Percentiles rank a stretch among this genome's conserved stretches.
phyloP scores from a whole-genome alignment of 345 rosid genomes.

The Salix arbutifolia region DNA sequence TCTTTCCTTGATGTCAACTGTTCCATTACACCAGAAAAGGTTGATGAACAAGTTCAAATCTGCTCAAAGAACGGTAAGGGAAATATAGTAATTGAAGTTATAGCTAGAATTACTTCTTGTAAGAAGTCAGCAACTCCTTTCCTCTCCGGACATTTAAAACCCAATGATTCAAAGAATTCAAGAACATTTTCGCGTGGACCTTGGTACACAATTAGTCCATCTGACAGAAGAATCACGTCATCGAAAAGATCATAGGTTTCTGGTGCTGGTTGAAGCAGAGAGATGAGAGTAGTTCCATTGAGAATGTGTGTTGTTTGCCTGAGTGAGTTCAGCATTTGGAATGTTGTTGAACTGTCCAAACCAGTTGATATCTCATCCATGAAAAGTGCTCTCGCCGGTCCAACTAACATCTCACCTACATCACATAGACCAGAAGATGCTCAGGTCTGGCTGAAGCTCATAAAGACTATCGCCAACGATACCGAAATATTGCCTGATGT shows the following conservation, averaged over 20 bases:
- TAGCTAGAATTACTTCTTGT: constrained; percentile 51
- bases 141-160: constrained; percentile 73
- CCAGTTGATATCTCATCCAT: constrained; percentile 93
- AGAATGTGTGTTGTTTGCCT: constrained; percentile 54
- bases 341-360: constrained; percentile 77
- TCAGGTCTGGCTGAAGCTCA: background rate
- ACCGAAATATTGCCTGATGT: too few species aligned
- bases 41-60: background rate
- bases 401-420: constrained; percentile 75
- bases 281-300: constrained; percentile 65
- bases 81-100: background rate
- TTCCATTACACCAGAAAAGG: constrained; percentile 10
- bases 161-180: constrained; percentile 58
- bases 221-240: constrained; percentile 69
- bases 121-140: constrained; percentile 84
- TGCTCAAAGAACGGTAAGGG: background rate
- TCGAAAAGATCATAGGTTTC: constrained; percentile 75
- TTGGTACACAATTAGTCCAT: constrained; percentile 73
- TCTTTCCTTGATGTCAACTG: constrained; percentile 72
- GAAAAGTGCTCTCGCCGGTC: constrained; percentile 70
- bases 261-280: constrained; percentile 83
- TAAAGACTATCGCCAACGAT: background rate
- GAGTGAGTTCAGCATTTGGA: constrained; percentile 69
- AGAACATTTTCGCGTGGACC: constrained; percentile 66
- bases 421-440: background rate